These are phyloP conservation scores for Kwoniella bestiolae DNA, from an alignment of 768 basidiomycete genomes.

Conservation along the genomic window DNA sequence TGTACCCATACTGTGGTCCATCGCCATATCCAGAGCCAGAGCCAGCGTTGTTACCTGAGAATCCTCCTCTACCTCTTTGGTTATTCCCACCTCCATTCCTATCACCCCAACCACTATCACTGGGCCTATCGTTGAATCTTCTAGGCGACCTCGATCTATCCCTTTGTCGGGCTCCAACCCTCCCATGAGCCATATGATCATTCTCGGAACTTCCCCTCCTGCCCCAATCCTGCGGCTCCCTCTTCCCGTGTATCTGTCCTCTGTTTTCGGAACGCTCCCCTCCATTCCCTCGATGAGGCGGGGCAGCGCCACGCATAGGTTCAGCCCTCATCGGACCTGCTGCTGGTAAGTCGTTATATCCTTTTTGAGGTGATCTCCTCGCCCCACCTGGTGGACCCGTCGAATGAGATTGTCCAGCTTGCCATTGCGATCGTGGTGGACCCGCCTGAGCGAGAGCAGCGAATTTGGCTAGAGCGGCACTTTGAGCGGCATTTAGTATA, in stretches of 20 bases:
- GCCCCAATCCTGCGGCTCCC: not conserved
- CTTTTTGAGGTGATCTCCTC: conserved; percentile 6
- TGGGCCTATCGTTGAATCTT: conserved; percentile 13
- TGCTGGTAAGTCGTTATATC: not conserved
- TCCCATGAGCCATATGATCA: not conserved
- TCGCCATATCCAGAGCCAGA: not conserved
- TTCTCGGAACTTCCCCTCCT: conserved; percentile 9
- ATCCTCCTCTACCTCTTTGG: conserved; percentile 17
- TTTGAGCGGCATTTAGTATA: conserved; percentile 12
- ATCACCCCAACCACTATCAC: conserved; percentile 22
- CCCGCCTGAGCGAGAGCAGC: conserved; percentile 24
- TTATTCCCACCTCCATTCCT: too few species aligned
- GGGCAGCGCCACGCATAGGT: not conserved
- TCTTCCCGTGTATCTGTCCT: not conserved
- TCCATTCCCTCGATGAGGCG: not conserved
- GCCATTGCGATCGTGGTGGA: conserved; percentile 4
- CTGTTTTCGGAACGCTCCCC: not conserved
- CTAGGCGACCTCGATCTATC: conserved; percentile 18
- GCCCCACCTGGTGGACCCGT: not conserved
- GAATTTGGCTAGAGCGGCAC: conserved; percentile 27
- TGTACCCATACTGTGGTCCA: too few species aligned
- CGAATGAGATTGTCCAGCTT: not conserved
- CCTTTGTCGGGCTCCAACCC: conserved; percentile 1
- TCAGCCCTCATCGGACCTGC: not conserved
- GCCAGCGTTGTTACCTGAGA: not conserved